These are phyloP conservation scores for Metschnikowia peoriensis DNA, from an alignment of 805 yeast genomes.

Conservation along the genomic window DNA sequence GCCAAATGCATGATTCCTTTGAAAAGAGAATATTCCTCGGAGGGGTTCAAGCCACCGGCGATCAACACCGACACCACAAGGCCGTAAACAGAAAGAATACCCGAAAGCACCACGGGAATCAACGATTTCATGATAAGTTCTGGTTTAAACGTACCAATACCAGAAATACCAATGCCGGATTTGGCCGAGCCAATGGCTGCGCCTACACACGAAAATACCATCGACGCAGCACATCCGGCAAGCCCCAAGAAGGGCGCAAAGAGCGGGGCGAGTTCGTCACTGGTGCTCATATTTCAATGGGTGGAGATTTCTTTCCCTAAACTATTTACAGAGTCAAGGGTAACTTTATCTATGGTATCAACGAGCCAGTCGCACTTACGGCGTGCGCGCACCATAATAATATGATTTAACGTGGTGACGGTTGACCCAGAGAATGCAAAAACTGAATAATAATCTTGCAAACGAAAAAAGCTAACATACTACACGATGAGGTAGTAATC, in stretches of 20 bases:
- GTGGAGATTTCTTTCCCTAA: background rate
- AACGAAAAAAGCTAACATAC: too few relatives aligned
- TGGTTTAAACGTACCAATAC: conserved; percentile 97
- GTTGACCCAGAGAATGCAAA: too few relatives aligned
- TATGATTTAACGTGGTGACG: background rate
- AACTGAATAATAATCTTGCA: too few relatives aligned
- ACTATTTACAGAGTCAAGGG: background rate
- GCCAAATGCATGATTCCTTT: conserved; percentile 98
- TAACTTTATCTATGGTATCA: background rate
- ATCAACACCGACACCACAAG: conserved; percentile 93
- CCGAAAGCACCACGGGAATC: conserved; percentile 97
- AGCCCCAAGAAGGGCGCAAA: conserved; percentile 98
- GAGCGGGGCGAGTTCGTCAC: conserved; percentile 73
- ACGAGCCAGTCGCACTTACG: background rate
- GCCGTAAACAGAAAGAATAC: conserved; percentile 96
- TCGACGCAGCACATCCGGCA: conserved; percentile 95
- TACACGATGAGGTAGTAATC: too few relatives aligned
- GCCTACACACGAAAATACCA: conserved; percentile 91
- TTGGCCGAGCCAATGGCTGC: conserved; percentile 99
- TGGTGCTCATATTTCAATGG: conserved; percentile 22
- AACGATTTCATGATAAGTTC: conserved; percentile 93
- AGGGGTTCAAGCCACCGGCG: conserved; percentile 84
- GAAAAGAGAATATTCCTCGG: conserved; percentile 77
- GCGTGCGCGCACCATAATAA: background rate
- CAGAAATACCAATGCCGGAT: conserved; percentile 96